Percentiles rank a stretch among this genome's conserved stretches.
Evolutionary conservation across 768 basidiomycete genomes (phyloP).

Genomic region (Gyrodon lividus): DNA sequence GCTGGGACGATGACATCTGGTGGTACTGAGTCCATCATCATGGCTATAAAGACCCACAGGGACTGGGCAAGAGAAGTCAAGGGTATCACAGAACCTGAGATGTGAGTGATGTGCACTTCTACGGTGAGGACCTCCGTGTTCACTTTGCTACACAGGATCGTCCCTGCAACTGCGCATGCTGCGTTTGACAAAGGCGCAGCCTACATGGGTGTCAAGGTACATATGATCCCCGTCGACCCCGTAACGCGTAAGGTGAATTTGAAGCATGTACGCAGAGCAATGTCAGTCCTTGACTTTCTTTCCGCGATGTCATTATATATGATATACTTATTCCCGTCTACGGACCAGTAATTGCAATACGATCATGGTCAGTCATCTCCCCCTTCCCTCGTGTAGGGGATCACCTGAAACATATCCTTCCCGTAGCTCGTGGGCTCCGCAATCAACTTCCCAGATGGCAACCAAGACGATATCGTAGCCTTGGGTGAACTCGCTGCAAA

Average conservation of each 20-base stretch:
- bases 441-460: slow-evolving; percentile 83
- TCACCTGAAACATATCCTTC: neutral
- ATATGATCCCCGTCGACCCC: slow-evolving; percentile 78
- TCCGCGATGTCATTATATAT: neutral
- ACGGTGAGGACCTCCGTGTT: neutral
- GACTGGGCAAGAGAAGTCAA: slow-evolving; percentile 88
- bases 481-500: slow-evolving; percentile 72
- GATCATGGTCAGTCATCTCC: slow-evolving; percentile 59
- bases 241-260: slow-evolving; percentile 77
- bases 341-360: slow-evolving; percentile 77
- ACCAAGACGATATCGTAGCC: slow-evolving; percentile 81
- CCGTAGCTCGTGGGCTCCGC: slow-evolving; percentile 79
- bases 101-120: slow-evolving; percentile 48
- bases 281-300: slow-evolving; percentile 51
- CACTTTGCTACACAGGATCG: slow-evolving; percentile 50
- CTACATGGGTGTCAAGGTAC: slow-evolving; percentile 89
- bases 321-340: slow-evolving; percentile 2
- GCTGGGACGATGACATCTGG: slow-evolving; percentile 94
- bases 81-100: slow-evolving; percentile 89
- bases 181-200: slow-evolving; percentile 93
- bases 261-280: slow-evolving; percentile 76
- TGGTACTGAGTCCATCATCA: slow-evolving; percentile 94
- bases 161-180: slow-evolving; percentile 85
- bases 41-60: slow-evolving; percentile 92
- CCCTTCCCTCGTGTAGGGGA: neutral